Base-by-base conservation (phyloP, 176 grass and related monocot genomes). In the Puya raimondii region DNA sequence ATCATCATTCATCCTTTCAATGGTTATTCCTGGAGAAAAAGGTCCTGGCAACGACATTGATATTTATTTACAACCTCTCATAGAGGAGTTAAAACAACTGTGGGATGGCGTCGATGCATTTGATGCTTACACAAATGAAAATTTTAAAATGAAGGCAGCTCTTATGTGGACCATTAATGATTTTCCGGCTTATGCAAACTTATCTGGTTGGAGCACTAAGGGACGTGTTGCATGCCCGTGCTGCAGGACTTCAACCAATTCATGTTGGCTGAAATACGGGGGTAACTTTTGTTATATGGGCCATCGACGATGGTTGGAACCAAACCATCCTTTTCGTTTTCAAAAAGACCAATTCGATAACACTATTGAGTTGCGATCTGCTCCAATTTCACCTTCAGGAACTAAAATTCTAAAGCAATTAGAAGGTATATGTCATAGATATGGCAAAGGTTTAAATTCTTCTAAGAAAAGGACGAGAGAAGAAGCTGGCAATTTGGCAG, bases 101-200 rank as follows among this genome's bases (percentile, higher is more conserved):
- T 75, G 71, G 64, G 10, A 63, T 22, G 42, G 51, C 22, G 70
- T 50, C 0, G 0, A 6, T 0, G 63, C 71, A 8, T 74, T 68
- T 63, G 78, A 80, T 80, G 70, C 27, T 12, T 2, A 42, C 48
- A 33, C 0, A 10, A 23, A 10, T 1, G 13, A 49, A 50, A 33
- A 12, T 13, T 81, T 74, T 59, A 22, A 16, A 4, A 16, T 69
- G 3, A 63, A 52, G 48, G 70, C 64, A 0, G 26, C 51, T 0
- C 16, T 81, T 81, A 4, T 81, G 9, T 74, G 50, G 71, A 23
- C 50, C 10, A 74, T 74, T 16, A 26, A 73, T 81, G 50, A 75
- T 12, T 68, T 49, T 16, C 49, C 29, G 17, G 15, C 70, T 25
- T 68, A 67, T 42, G 51, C 23, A 0, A 48, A 21, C 3, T 11